Evolutionary conservation across 1,139 yeast species (phyloP).

Genomic region (Suhomyces atakaporum): DNA sequence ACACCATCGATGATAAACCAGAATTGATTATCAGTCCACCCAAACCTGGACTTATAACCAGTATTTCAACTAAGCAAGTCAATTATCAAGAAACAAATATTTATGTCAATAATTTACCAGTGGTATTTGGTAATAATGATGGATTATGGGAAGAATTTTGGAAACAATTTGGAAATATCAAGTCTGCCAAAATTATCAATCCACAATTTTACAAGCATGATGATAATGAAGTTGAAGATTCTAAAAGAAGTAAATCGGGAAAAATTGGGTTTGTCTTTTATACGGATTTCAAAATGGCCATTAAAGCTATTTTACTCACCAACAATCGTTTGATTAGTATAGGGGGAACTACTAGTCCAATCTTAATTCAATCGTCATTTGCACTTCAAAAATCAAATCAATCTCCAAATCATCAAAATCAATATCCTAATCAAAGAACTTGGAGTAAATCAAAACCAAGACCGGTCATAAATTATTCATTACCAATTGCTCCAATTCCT

Average conservation of each 20-base stretch:
- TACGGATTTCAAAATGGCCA: slow-evolving; percentile 39
- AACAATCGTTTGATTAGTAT: slow-evolving; percentile 32
- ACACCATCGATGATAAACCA: background rate
- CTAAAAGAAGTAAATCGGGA: slow-evolving; percentile 18
- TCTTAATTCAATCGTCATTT: slow-evolving; percentile 42
- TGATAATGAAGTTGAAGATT: slow-evolving; percentile 17
- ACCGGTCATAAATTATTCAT: slow-evolving; percentile 9
- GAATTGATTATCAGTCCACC: slow-evolving; percentile 9
- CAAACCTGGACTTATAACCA: slow-evolving; percentile 10
- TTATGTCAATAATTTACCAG: slow-evolving; percentile 56
- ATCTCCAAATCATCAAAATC: background rate
- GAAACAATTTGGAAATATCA: slow-evolving; percentile 43
- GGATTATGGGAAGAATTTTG: slow-evolving; percentile 42
- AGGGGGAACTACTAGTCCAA: slow-evolving; percentile 21
- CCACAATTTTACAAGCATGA: slow-evolving; percentile 37
- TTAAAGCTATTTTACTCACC: slow-evolving; percentile 42
- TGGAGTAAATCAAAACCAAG: slow-evolving; percentile 4
- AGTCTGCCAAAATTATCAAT: slow-evolving; percentile 47
- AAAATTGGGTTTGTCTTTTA: slow-evolving; percentile 49
- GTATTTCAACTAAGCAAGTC: slow-evolving; percentile 22
- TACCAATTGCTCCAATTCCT: slow-evolving; percentile 11
- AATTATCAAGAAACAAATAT: slow-evolving; percentile 61
- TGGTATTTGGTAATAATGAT: slow-evolving; percentile 43
- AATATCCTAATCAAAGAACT: slow-evolving; percentile 2
- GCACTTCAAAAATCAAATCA: slow-evolving; percentile 35